Percentiles rank a stretch among this genome's conserved stretches.
These are phyloP conservation scores for Chrysosporium queenslandicum DNA, from an alignment of 2,329 filamentous ascomycete species.

Conservation along the genomic window DNA sequence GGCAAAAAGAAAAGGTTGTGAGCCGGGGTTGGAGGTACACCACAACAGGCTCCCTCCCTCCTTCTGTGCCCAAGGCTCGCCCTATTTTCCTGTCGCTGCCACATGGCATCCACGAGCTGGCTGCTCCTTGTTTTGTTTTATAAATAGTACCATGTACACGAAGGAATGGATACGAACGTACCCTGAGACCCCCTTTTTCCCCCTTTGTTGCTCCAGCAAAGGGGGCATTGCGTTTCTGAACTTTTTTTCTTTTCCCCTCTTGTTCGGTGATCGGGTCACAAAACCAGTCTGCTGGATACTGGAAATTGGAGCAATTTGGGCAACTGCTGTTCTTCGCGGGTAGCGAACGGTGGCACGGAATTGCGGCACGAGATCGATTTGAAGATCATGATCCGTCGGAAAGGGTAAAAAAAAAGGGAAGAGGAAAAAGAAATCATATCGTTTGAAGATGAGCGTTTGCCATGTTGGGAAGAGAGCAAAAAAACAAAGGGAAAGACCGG, in stretches of 20 bases:
- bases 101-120: constrained; percentile 10
- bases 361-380: not conserved
- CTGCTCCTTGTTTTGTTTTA: not conserved
- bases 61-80: not conserved
- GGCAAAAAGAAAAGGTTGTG: not conserved
- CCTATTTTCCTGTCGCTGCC: not conserved
- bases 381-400: not conserved
- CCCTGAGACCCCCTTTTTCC: not conserved
- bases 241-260: not conserved
- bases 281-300: not conserved
- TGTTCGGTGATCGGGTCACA: not conserved
- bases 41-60: not conserved
- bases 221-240: too few species aligned
- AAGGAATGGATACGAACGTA: not conserved
- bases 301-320: not conserved
- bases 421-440: not conserved
- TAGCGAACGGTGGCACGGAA: not conserved
- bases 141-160: not conserved
- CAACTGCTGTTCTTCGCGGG: not conserved
- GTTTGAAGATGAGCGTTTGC: not conserved
- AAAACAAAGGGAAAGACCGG: not conserved
- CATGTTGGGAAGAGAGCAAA: not conserved
- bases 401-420: not conserved
- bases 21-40: constrained; percentile 1
- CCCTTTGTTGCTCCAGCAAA: too few species aligned